Conservation (phyloP, 306 rosid genomes). For the Abrus precatorius region DNA sequence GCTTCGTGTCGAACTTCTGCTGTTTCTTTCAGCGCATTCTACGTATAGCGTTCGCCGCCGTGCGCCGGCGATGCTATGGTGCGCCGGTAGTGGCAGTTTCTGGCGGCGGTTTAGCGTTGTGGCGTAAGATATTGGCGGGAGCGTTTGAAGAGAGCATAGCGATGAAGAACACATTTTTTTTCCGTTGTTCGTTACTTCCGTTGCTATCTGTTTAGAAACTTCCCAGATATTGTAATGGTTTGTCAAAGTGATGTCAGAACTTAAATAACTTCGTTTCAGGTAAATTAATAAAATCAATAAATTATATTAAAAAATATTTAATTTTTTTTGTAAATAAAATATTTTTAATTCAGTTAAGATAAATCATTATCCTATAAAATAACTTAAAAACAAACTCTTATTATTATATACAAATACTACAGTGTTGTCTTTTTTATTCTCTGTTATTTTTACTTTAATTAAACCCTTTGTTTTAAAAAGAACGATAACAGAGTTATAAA, state of each 20-base stretch:
- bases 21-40: constrained; percentile 52
- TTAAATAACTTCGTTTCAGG: too few species aligned
- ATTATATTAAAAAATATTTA: too few species aligned
- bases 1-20: constrained; percentile 42
- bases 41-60: constrained; percentile 38
- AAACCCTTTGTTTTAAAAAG: too few species aligned
- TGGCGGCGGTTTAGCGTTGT: constrained; percentile 14
- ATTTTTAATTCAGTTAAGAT: too few species aligned
- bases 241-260: too few species aligned
- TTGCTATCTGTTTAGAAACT: constrained; percentile 16
- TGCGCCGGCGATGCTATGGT: constrained; percentile 9
- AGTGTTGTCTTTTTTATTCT: neutral
- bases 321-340: too few species aligned
- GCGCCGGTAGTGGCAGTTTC: constrained; percentile 40
- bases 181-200: constrained; percentile 43
- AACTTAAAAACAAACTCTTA: too few species aligned
- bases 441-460: neutral
- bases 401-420: neutral
- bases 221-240: neutral
- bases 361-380: too few species aligned
- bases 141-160: constrained; percentile 54
- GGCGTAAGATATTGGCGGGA: constrained; percentile 62
- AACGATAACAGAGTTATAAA: too few species aligned
- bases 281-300: too few species aligned
- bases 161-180: constrained; percentile 52